A percentile compares a stretch with the other conserved stretches of the same genome.
phyloP scores from a whole-genome alignment of 139 green algal genomes.

The Tetradesmus lagerheimii region DNA sequence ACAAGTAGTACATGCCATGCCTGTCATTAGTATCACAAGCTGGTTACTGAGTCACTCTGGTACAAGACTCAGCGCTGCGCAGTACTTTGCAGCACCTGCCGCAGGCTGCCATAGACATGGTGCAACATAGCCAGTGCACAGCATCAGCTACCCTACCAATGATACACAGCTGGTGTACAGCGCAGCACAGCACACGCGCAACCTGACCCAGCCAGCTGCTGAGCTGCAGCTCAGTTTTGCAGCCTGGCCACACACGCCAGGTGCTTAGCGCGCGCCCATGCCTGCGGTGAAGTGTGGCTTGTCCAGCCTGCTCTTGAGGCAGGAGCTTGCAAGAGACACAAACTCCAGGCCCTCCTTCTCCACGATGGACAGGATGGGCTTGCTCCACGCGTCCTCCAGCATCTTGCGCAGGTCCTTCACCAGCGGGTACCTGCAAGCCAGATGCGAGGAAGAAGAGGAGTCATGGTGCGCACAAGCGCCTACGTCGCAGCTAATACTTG shows the following conservation, averaged over 20 bases:
- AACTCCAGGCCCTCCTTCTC: slow-evolving; percentile 48
- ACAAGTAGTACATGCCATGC: neutral
- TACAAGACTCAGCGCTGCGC: neutral
- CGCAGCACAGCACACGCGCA: no score
- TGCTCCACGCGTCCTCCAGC: slow-evolving; percentile 59
- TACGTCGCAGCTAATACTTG: no score
- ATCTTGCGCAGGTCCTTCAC: slow-evolving; percentile 78
- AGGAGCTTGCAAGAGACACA: slow-evolving; percentile 5
- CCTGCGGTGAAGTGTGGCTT: slow-evolving; percentile 30
- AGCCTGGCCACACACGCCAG: neutral
- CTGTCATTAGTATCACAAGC: neutral
- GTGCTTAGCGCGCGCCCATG: slow-evolving; percentile 6
- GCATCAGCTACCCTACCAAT: neutral
- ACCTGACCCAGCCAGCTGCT: no score
- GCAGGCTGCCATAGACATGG: neutral
- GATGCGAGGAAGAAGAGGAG: no score
- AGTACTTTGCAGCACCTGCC: no score
- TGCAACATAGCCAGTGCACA: neutral
- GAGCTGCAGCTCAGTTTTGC: no score
- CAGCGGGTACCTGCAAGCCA: slow-evolving; percentile 23
- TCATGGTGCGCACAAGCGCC: no score
- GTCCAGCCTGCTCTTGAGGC: slow-evolving; percentile 45
- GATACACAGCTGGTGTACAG: no score
- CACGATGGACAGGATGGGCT: slow-evolving; percentile 62
- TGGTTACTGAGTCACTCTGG: neutral